A percentile compares a stretch with the other conserved stretches of the same genome.
phyloP scores from a whole-genome alignment of 2,329 filamentous ascomycete species.

The Calonectria ilicicola region DNA sequence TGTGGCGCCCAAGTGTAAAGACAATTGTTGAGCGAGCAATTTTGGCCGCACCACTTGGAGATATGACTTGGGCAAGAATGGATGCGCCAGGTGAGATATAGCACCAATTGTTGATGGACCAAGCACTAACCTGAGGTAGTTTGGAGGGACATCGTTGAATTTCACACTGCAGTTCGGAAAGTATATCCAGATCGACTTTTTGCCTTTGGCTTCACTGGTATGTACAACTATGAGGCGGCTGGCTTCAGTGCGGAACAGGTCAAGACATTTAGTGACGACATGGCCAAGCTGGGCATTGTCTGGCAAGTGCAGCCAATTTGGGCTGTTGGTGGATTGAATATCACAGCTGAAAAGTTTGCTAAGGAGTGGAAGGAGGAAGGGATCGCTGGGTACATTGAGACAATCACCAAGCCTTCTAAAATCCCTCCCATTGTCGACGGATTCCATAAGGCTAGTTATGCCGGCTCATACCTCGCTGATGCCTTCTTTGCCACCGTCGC shows the following conservation, averaged over 20 bases:
- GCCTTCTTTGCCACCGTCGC: constrained; percentile 48
- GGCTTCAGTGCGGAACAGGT: constrained; percentile 47
- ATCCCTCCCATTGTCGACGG: constrained; percentile 45
- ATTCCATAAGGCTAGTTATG: constrained; percentile 50
- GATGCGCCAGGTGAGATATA: constrained; percentile 39
- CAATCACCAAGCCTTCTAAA: constrained; percentile 35
- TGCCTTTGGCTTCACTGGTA: constrained; percentile 52
- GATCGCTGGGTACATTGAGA: constrained; percentile 46
- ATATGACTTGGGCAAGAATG: constrained; percentile 52
- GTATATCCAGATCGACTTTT: constrained; percentile 51
- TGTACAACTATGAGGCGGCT: constrained; percentile 49
- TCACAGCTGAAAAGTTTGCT: constrained; percentile 47
- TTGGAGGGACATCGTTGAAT: constrained; percentile 52
- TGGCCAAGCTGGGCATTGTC: constrained; percentile 52
- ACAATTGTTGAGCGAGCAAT: constrained; percentile 49
- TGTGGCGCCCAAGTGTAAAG: constrained; percentile 46
- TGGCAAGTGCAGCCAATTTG: constrained; percentile 57
- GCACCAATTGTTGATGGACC: neutral
- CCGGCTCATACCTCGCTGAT: constrained; percentile 50
- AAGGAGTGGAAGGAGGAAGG: constrained; percentile 49
- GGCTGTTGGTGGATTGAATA: constrained; percentile 48
- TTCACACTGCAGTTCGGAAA: constrained; percentile 49
- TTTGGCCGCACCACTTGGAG: constrained; percentile 49
- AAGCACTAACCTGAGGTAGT: constrained; percentile 19
- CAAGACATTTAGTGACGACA: constrained; percentile 44